Conservation (phyloP, 2,329 filamentous ascomycete genomes). For the Neonectria neomacrospora region DNA sequence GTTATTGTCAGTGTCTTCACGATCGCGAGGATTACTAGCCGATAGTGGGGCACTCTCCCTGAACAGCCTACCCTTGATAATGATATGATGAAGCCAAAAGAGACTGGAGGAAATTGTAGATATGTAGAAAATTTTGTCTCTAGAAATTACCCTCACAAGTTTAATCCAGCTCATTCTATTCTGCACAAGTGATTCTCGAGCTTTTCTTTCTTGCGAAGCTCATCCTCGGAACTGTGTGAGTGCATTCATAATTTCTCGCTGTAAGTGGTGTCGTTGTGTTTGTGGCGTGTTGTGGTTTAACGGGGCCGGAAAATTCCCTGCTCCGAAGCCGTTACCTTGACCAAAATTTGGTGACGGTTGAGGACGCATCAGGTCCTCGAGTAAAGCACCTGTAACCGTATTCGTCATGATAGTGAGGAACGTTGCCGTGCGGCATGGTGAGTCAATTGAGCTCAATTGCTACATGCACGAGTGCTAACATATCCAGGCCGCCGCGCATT, state of each 20-base stretch:
- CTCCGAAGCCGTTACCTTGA: slow-evolving; percentile 27
- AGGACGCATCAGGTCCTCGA: slow-evolving; percentile 35
- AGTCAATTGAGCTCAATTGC: slow-evolving; percentile 39
- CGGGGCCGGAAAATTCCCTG: slow-evolving; percentile 42
- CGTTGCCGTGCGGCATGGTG: slow-evolving; percentile 65
- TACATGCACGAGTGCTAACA: slow-evolving; percentile 25
- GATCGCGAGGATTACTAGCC: slow-evolving; percentile 74
- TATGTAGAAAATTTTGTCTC: slow-evolving; percentile 44
- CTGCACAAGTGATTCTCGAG: slow-evolving; percentile 19
- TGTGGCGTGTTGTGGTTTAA: slow-evolving; percentile 12
- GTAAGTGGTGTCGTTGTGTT: slow-evolving; percentile 2
- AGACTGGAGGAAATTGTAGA: slow-evolving; percentile 46
- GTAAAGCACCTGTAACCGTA: slow-evolving; percentile 38
- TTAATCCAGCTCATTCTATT: slow-evolving; percentile 37
- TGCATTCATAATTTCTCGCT: background rate
- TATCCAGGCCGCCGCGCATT: slow-evolving; percentile 64
- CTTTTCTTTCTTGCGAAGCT: slow-evolving; percentile 4
- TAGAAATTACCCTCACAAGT: slow-evolving; percentile 43
- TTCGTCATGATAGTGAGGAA: slow-evolving; percentile 67
- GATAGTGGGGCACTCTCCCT: slow-evolving; percentile 51
- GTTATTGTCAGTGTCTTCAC: slow-evolving; percentile 95
- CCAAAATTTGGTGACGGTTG: slow-evolving; percentile 47
- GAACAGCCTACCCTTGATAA: slow-evolving; percentile 42
- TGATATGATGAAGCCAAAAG: slow-evolving; percentile 50
- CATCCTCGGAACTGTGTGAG: background rate